Conservation (phyloP, 768 basidiomycete genomes). For the Psilocybe sp. region DNA sequence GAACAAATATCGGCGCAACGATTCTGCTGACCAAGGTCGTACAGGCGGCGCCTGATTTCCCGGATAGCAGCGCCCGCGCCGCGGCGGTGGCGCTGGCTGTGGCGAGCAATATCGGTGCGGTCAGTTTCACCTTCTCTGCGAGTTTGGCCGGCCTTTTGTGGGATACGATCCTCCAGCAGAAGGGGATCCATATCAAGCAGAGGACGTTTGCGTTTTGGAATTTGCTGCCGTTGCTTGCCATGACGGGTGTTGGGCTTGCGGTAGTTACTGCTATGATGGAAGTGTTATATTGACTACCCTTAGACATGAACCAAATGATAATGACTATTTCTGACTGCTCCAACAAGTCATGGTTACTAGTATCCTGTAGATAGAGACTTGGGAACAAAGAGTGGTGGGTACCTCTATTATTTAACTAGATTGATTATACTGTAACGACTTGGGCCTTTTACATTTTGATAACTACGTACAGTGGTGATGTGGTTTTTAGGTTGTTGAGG, state of each 20-base stretch:
- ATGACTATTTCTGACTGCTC: too few species aligned
- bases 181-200: slow-evolving; percentile 59
- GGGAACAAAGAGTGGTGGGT: too few species aligned
- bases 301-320: too few species aligned
- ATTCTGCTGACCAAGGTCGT: slow-evolving; percentile 85
- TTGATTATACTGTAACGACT: too few species aligned
- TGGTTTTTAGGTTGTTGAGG: too few species aligned
- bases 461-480: too few species aligned
- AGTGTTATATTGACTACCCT: slow-evolving; percentile 24
- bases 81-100: slow-evolving; percentile 78
- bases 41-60: slow-evolving; percentile 37
- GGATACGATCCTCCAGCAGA: slow-evolving; percentile 70
- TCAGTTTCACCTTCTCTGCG: slow-evolving; percentile 85
- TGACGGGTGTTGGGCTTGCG: slow-evolving; percentile 64
- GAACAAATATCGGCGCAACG: slow-evolving; percentile 90
- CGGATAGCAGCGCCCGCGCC: slow-evolving; percentile 38
- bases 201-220: slow-evolving; percentile 74
- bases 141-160: slow-evolving; percentile 89
- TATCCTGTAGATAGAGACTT: too few species aligned
- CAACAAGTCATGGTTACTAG: too few species aligned
- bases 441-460: too few species aligned
- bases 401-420: too few species aligned
- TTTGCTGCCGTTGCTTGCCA: slow-evolving; percentile 55
- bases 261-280: slow-evolving; percentile 79
- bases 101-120: slow-evolving; percentile 87